Base-by-base conservation (phyloP, 2,329 filamentous ascomycete genomes). In the Penicillium griseofulvum region DNA sequence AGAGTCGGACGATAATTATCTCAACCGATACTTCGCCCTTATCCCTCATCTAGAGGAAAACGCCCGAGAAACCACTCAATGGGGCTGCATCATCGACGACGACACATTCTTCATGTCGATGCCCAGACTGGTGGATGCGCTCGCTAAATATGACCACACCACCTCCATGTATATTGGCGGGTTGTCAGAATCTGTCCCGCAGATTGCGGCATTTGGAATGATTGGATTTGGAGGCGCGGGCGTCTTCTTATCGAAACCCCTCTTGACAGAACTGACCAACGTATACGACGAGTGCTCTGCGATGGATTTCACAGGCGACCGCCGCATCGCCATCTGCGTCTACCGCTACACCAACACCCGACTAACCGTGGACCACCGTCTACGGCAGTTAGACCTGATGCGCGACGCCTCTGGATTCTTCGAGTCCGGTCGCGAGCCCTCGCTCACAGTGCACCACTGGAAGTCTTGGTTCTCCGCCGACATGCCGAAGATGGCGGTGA, bases 101-200 rank as follows among this genome's bases (percentile, higher is more conserved):
- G 84, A 87, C 62, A 87, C 84, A 1, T 86, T 87, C 68, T 86
- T 86, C 67, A 78, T 81, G 2, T 82, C 80, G 2, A 76, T 86
- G 42, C 68, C 78, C 49, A 74, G 75, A 0, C 71, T 87, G 16
- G 73, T 78, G 22, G 67, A 77, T n/a, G 74, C 78, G 6, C 75
- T 86, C 2, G 64, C 63, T 33, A 66, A 71, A 36, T 76, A 82
- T 58, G 78, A 86, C 63, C 74, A 81, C 62, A 76, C 73, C 2
- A 65, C 74, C 19, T 75, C 80, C 3, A 66, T 74, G 34, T 87
- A 85, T 67, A 72, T 86, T 11, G 84, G 84, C 3, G 80, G 79
- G 2, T 68, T 86, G 6, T 83, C 83, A 1, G 84, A 87, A 65
- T 81, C 82, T 62, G 78, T 80, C 36, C 67, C 74, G 24, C 77